These are phyloP conservation scores for Nicotiana otophora DNA, from an alignment of 257 asterid genomes.

Conservation along the genomic window DNA sequence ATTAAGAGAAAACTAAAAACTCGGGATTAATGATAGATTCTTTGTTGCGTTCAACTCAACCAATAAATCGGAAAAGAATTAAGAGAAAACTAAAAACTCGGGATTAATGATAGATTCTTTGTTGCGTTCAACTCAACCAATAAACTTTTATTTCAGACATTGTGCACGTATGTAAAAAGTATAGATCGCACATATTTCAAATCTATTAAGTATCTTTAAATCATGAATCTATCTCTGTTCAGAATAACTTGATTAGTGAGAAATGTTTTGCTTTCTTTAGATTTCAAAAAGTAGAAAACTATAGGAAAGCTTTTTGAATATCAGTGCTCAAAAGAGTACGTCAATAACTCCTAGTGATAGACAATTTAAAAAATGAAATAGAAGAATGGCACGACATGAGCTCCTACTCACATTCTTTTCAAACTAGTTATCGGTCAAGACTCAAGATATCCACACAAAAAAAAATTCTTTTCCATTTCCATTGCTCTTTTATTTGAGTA, in stretches of 20 bases:
- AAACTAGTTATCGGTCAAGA: background rate
- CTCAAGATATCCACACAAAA: background rate
- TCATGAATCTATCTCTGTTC: background rate
- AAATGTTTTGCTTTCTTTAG: background rate
- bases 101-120: too few relatives aligned
- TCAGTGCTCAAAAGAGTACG: background rate
- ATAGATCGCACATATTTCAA: too few relatives aligned
- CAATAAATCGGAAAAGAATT: too few relatives aligned
- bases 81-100: too few relatives aligned
- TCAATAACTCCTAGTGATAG: background rate
- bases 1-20: too few relatives aligned
- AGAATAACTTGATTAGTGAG: background rate
- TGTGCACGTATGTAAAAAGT: too few relatives aligned
- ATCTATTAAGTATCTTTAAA: too few relatives aligned
- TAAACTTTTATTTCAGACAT: too few relatives aligned
- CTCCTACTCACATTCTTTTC: background rate
- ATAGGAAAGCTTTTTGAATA: background rate
- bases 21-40: too few relatives aligned
- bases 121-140: too few relatives aligned
- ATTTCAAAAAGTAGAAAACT: background rate
- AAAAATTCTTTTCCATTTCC: background rate
- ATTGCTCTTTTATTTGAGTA: background rate
- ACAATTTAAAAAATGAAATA: background rate
- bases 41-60: too few relatives aligned
- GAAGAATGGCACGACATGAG: background rate